phyloP scores from a whole-genome alignment of 345 rosid genomes.

The Trapa incisa region DNA sequence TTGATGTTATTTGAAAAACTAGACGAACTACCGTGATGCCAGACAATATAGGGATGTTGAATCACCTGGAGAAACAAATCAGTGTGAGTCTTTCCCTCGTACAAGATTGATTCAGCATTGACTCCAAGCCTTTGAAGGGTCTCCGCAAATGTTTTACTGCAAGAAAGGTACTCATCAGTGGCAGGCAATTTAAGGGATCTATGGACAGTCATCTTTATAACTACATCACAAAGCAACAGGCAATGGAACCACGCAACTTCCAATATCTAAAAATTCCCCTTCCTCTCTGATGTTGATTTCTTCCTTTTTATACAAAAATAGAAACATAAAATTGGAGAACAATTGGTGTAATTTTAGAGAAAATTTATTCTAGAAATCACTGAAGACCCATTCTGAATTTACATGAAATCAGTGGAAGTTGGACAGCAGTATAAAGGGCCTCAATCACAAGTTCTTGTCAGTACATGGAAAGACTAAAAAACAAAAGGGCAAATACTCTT shows the following conservation, averaged over 20 bases:
- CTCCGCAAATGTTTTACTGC: constrained; percentile 68
- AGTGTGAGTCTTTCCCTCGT: constrained; percentile 88
- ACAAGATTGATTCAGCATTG: constrained; percentile 56
- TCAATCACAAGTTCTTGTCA: background rate
- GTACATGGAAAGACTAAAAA: background rate
- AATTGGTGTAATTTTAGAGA: no score
- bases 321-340: background rate
- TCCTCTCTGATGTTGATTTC: no score
- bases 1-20: background rate
- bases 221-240: background rate
- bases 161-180: background rate
- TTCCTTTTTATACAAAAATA: background rate
- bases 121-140: constrained; percentile 65
- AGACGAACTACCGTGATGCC: background rate
- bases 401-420: background rate
- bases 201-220: background rate
- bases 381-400: background rate
- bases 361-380: background rate
- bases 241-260: background rate
- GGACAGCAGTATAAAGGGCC: background rate
- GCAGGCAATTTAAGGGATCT: background rate
- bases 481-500: background rate
- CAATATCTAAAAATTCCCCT: no score
- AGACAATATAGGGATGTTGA: background rate
- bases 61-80: constrained; percentile 92